These are phyloP conservation scores for Marchantia paleacea DNA, from an alignment of 225 moss, liverwort and hornwort species.

Conservation along the genomic window DNA sequence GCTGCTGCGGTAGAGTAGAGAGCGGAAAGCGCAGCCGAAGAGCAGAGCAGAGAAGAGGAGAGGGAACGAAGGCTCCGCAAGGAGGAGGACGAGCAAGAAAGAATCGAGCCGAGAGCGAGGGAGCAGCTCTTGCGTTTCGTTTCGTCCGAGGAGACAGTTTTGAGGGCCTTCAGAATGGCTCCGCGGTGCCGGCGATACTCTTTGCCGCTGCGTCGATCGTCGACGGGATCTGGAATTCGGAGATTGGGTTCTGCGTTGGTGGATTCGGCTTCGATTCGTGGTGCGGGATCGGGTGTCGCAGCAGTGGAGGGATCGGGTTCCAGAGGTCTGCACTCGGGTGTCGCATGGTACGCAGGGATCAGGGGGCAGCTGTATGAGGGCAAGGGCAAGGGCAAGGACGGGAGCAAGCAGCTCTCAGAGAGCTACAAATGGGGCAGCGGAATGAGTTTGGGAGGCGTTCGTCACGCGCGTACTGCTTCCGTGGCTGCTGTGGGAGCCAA, in stretches of 20 bases:
- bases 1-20: not conserved
- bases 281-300: not conserved
- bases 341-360: constrained; percentile 25
- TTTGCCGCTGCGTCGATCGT: constrained; percentile 7
- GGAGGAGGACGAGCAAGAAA: not conserved
- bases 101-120: not conserved
- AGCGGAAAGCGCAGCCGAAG: not conserved
- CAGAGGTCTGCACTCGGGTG: constrained; percentile 24
- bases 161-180: constrained; percentile 18
- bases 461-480: constrained; percentile 47
- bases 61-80: constrained; percentile 3
- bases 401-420: constrained; percentile 4
- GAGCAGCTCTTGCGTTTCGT: not conserved
- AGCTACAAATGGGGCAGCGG: constrained; percentile 17
- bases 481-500: constrained; percentile 46
- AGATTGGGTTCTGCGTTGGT: not conserved
- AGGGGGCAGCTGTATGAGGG: constrained; percentile 12
- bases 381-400: constrained; percentile 4
- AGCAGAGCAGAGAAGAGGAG: not conserved
- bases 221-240: constrained; percentile 10
- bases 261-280: constrained; percentile 1
- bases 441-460: constrained; percentile 46
- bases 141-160: not conserved
- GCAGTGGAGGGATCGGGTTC: not conserved
- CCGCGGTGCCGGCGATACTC: constrained; percentile 31